Evolutionary conservation across 2,329 filamentous ascomycete genomes (phyloP).

Genomic region (Clarireedia hainanense): DNA sequence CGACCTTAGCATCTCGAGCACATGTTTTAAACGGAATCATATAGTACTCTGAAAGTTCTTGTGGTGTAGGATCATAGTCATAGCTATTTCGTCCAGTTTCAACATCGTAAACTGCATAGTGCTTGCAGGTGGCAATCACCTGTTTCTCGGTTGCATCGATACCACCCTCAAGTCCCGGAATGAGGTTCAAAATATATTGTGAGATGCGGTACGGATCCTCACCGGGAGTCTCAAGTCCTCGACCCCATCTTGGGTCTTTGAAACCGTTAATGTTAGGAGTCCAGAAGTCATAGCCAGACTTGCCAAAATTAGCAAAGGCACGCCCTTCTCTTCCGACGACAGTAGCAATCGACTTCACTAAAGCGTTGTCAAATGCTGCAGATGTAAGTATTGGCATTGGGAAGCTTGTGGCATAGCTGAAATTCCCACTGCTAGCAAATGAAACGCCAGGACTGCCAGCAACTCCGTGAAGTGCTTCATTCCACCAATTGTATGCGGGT

Average conservation of each 20-base stretch:
- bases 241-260: slow-evolving; percentile 55
- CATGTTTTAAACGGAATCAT: slow-evolving; percentile 58
- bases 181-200: slow-evolving; percentile 43
- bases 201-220: slow-evolving; percentile 46
- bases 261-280: slow-evolving; percentile 62
- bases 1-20: slow-evolving; percentile 47
- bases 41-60: slow-evolving; percentile 63
- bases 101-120: slow-evolving; percentile 48
- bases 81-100: slow-evolving; percentile 40
- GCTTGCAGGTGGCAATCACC: slow-evolving; percentile 47
- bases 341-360: neutral
- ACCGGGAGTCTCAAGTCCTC: slow-evolving; percentile 52
- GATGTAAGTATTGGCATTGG: neutral
- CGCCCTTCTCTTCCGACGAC: slow-evolving; percentile 56
- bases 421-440: neutral
- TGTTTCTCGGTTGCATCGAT: slow-evolving; percentile 26
- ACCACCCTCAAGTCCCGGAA: slow-evolving; percentile 43
- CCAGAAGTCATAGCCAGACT: slow-evolving; percentile 51
- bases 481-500: neutral
- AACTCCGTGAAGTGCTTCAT: slow-evolving; percentile 3
- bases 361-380: neutral
- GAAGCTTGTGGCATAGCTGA: neutral
- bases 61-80: slow-evolving; percentile 48
- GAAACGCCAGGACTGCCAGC: neutral
- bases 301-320: slow-evolving; percentile 54